phyloP scores from a whole-genome alignment of 768 basidiomycete species.

The Holtermanniella nyarrowii region DNA sequence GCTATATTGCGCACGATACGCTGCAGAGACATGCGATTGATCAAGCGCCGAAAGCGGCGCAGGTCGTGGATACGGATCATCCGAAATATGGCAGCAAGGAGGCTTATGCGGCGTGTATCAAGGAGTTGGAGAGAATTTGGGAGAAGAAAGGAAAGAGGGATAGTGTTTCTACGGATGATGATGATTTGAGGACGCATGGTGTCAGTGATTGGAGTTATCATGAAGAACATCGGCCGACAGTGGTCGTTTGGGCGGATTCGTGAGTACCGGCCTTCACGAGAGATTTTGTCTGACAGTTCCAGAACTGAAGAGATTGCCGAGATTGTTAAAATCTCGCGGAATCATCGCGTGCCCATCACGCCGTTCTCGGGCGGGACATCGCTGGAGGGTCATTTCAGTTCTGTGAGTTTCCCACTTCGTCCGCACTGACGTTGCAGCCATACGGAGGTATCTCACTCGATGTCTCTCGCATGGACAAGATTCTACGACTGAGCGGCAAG shows the following conservation, averaged over 20 bases:
- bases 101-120: constrained; percentile 25
- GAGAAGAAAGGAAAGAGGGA: constrained; percentile 18
- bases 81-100: constrained; percentile 20
- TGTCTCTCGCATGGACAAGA: constrained; percentile 65
- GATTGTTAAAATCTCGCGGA: constrained; percentile 63
- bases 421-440: constrained; percentile 14
- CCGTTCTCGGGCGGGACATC: constrained; percentile 78
- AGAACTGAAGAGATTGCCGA: constrained; percentile 74
- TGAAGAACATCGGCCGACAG: constrained; percentile 27
- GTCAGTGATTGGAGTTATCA: constrained; percentile 38
- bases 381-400: constrained; percentile 75
- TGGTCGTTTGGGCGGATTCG: constrained; percentile 36
- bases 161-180: constrained; percentile 25
- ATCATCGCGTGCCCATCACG: constrained; percentile 63
- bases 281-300: constrained; percentile 36
- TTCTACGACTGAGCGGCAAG: constrained; percentile 56
- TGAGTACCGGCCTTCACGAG: neutral
- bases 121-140: constrained; percentile 15
- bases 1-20: neutral
- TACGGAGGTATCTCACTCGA: constrained; percentile 70
- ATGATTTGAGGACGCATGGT: constrained; percentile 29
- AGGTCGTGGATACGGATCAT: constrained; percentile 12
- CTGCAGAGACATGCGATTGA: neutral
- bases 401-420: constrained; percentile 44
- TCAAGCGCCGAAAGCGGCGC: too few relatives aligned